These are phyloP conservation scores for Globisporangium polare DNA, from an alignment of 352 stramenopile species.

Conservation along the genomic window DNA sequence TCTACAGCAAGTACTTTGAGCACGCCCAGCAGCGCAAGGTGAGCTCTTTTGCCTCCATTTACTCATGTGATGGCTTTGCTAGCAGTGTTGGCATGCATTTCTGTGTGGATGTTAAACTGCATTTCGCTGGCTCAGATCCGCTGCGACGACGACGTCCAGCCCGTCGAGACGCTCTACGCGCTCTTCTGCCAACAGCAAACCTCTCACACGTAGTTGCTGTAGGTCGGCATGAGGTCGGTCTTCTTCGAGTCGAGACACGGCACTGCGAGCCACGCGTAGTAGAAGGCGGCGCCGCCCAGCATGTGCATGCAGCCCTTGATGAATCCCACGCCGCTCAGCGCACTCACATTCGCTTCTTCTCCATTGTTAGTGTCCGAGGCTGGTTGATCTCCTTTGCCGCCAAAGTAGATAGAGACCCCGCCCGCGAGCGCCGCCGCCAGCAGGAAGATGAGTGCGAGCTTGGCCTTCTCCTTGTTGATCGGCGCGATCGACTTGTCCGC, in stretches of 20 bases:
- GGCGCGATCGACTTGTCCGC: constrained; percentile 42
- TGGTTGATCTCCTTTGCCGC: constrained; percentile 5
- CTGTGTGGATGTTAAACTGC: not conserved
- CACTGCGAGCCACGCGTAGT: constrained; percentile 73
- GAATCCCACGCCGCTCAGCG: constrained; percentile 44
- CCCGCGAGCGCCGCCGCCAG: constrained; percentile 37
- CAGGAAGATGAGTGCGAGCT: constrained; percentile 42
- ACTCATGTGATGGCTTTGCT: not conserved
- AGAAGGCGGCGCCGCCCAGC: constrained; percentile 59
- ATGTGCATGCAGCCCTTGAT: constrained; percentile 69
- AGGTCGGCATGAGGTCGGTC: constrained; percentile 68
- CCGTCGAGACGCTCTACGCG: constrained; percentile 34
- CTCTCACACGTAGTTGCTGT: constrained; percentile 50
- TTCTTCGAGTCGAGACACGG: constrained; percentile 83
- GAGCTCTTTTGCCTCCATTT: not conserved
- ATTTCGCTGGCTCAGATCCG: constrained; percentile 24
- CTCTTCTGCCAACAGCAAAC: constrained; percentile 24
- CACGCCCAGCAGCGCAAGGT: constrained; percentile 34
- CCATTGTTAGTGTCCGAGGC: not conserved
- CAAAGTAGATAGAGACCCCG: constrained; percentile 48
- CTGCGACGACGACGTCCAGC: constrained; percentile 22
- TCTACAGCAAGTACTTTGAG: constrained; percentile 62
- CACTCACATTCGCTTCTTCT: constrained; percentile 18
- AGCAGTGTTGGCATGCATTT: not conserved
- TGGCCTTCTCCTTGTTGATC: constrained; percentile 51